Evolutionary conservation across 179 eudicot genomes (phyloP).

Genomic region (Amaranthus tricolor): DNA sequence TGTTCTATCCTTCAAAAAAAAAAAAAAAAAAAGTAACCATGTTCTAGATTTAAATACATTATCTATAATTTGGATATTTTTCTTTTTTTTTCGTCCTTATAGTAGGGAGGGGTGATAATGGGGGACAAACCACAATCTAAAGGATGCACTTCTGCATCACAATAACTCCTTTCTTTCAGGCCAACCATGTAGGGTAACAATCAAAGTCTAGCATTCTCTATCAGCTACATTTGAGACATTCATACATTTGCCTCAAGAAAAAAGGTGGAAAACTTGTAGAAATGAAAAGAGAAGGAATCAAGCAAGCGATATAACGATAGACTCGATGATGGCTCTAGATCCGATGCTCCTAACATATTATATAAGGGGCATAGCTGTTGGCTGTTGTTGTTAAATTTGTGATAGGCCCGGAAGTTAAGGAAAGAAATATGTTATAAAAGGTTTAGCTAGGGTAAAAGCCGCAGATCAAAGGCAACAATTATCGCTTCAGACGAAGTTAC

Average conservation of each 20-base stretch:
- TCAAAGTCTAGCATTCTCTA: neutral
- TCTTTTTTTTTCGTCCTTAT: neutral
- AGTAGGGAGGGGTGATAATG: neutral
- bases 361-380: neutral
- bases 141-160: neutral
- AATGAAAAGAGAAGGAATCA: neutral
- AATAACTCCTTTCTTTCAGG: neutral
- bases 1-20: too few relatives aligned
- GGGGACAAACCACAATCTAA: neutral
- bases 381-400: neutral
- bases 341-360: neutral
- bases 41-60: neutral
- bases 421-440: neutral
- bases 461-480: neutral
- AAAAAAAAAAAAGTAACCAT: neutral
- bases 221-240: neutral
- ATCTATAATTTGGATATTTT: neutral
- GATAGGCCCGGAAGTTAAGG: neutral
- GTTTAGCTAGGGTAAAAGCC: neutral
- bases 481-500: too few relatives aligned
- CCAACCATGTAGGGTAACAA: neutral
- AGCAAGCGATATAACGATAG: neutral
- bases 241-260: neutral
- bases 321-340: neutral
- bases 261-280: neutral